Conservation (phyloP, 441 rosid species). For the Populus hybrid region DNA sequence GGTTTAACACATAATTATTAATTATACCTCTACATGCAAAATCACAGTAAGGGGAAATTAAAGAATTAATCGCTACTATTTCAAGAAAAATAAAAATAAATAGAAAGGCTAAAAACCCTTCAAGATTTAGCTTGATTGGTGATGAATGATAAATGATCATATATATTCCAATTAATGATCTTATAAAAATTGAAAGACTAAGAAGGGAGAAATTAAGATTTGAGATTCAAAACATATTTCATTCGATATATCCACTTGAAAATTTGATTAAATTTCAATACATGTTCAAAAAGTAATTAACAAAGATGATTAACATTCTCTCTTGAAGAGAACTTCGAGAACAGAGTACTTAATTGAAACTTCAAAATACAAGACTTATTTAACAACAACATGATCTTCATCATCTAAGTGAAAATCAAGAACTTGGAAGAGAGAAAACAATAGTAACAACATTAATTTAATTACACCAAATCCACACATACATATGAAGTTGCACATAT, state of each 20-base stretch:
- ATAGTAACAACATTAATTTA: conserved; percentile 21
- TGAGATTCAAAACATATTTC: not conserved
- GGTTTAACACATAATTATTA: no score
- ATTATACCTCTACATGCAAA: no score
- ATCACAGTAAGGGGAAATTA: no score
- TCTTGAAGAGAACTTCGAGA: not conserved
- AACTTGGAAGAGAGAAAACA: not conserved
- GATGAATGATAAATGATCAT: no score
- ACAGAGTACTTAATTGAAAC: not conserved
- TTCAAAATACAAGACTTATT: not conserved
- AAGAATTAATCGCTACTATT: no score
- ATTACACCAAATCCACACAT: conserved; percentile 31
- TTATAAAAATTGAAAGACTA: no score
- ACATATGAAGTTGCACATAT: conserved; percentile 23
- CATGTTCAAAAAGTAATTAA: not conserved
- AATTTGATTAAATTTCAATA: not conserved
- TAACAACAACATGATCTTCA: not conserved
- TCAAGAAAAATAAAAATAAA: no score
- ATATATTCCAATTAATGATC: no score
- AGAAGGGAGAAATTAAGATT: no score
- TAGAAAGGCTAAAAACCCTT: no score
- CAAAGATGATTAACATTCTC: not conserved
- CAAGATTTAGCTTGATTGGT: no score
- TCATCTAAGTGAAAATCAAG: not conserved
- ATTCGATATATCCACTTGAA: not conserved